Percentiles rank a stretch among this genome's conserved stretches.
Evolutionary conservation across 805 yeast genomes (phyloP).

Genomic region (Wickerhamomyces subpelliculosus): DNA sequence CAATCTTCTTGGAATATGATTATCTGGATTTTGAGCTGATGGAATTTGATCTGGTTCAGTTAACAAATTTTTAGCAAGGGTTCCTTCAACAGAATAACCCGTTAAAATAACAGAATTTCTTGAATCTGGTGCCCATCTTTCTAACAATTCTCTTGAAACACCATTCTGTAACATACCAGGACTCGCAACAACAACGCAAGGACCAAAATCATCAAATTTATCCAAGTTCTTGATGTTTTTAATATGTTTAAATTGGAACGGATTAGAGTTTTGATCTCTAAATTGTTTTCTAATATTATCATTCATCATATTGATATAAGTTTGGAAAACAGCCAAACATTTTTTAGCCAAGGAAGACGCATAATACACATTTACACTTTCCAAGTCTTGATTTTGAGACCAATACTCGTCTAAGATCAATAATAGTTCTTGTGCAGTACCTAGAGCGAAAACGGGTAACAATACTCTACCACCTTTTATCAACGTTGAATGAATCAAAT

Average conservation of each 20-base stretch:
- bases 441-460: slow-evolving; percentile 92
- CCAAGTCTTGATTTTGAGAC: slow-evolving; percentile 76
- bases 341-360: slow-evolving; percentile 92
- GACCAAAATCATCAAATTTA: slow-evolving; percentile 85
- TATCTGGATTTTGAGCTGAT: slow-evolving; percentile 72
- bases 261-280: slow-evolving; percentile 75
- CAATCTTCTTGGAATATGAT: slow-evolving; percentile 79
- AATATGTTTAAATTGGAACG: slow-evolving; percentile 83
- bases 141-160: slow-evolving; percentile 82
- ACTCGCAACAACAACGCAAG: slow-evolving; percentile 92
- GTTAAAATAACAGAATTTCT: slow-evolving; percentile 83
- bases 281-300: slow-evolving; percentile 74
- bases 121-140: slow-evolving; percentile 96
- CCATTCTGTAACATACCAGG: slow-evolving; percentile 99
- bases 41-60: slow-evolving; percentile 91
- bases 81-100: slow-evolving; percentile 98
- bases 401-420: slow-evolving; percentile 93
- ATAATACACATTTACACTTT: slow-evolving; percentile 75
- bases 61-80: slow-evolving; percentile 86
- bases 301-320: slow-evolving; percentile 96
- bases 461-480: slow-evolving; percentile 86
- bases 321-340: slow-evolving; percentile 96
- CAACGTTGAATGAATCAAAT: slow-evolving; percentile 76
- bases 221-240: slow-evolving; percentile 75
- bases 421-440: slow-evolving; percentile 92